A percentile compares a stretch with the other conserved stretches of the same genome.
Evolutionary conservation across 2,329 filamentous ascomycete genomes (phyloP).

Genomic region (Grosmannia serpens): DNA sequence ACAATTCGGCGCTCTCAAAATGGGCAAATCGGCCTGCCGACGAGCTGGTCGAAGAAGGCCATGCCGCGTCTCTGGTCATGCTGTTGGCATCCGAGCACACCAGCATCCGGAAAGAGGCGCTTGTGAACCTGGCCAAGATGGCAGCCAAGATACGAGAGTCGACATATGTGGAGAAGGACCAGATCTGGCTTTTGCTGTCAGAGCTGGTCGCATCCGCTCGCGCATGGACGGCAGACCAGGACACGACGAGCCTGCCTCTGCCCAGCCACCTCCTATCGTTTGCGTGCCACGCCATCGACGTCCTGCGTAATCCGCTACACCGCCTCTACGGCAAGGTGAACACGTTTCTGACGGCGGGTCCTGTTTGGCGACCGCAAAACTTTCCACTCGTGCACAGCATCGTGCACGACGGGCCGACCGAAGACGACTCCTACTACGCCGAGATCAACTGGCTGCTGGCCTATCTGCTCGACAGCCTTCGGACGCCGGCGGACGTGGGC

Average conservation of each 20-base stretch:
- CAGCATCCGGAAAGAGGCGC: slow-evolving; percentile 69
- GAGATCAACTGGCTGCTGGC: slow-evolving; percentile 66
- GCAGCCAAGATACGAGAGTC: slow-evolving; percentile 53
- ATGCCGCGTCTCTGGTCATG: slow-evolving; percentile 56
- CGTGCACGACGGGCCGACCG: slow-evolving; percentile 52
- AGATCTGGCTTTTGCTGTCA: slow-evolving; percentile 67
- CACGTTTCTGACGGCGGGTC: slow-evolving; percentile 65
- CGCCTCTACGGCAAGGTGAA: slow-evolving; percentile 80
- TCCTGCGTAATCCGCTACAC: slow-evolving; percentile 67
- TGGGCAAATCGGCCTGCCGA: slow-evolving; percentile 72
- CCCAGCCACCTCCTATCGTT: slow-evolving; percentile 70
- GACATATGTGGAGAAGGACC: slow-evolving; percentile 61
- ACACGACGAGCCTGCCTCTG: slow-evolving; percentile 30
- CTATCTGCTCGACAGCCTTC: slow-evolving; percentile 58
- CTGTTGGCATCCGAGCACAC: slow-evolving; percentile 65
- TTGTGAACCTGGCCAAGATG: slow-evolving; percentile 56
- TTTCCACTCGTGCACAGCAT: slow-evolving; percentile 59
- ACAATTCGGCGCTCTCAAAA: slow-evolving; percentile 40
- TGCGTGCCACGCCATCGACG: slow-evolving; percentile 54
- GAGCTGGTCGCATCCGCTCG: slow-evolving; percentile 69
- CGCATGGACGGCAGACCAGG: slow-evolving; percentile 30
- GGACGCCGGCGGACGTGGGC: slow-evolving; percentile 45
- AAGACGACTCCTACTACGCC: slow-evolving; percentile 61
- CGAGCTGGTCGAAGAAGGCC: slow-evolving; percentile 67
- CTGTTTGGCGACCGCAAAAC: slow-evolving; percentile 62